Conservation (phyloP, 2,329 filamentous ascomycete species). For the Monosporascus ibericus region DNA sequence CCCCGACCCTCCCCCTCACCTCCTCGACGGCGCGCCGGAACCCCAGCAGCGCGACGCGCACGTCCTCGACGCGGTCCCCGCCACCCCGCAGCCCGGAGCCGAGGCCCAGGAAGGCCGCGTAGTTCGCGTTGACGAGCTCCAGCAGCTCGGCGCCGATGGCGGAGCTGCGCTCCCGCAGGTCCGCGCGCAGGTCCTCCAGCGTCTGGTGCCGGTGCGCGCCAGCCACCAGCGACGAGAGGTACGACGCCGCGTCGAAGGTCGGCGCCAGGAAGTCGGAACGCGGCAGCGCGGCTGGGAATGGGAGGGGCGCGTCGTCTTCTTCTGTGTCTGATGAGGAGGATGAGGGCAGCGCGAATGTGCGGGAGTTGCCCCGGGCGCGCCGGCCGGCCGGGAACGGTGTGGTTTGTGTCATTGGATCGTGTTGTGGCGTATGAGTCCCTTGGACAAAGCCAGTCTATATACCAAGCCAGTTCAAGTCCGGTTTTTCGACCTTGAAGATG, state of each 20-base stretch:
- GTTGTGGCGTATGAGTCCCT: background rate
- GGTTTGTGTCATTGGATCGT: conserved; percentile 15
- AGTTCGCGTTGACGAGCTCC: conserved; percentile 92
- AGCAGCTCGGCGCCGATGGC: conserved; percentile 80
- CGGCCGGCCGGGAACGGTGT: conserved; percentile 23
- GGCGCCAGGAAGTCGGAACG: conserved; percentile 74
- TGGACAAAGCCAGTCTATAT: no score
- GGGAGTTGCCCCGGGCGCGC: conserved; percentile 21
- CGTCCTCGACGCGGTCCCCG: conserved; percentile 85
- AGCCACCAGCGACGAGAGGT: conserved; percentile 62
- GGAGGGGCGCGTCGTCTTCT: conserved; percentile 63
- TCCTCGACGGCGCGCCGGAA: conserved; percentile 78
- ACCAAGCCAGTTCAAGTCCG: no score
- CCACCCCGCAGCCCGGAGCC: conserved; percentile 79
- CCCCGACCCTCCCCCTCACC: conserved; percentile 59
- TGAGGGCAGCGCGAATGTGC: conserved; percentile 36
- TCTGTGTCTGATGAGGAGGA: conserved; percentile 29
- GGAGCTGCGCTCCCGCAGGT: conserved; percentile 74
- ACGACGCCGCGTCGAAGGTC: conserved; percentile 72
- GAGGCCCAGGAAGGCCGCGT: conserved; percentile 81
- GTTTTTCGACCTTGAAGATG: no score
- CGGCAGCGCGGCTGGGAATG: conserved; percentile 80
- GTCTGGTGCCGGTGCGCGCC: conserved; percentile 81
- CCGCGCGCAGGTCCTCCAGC: conserved; percentile 83
- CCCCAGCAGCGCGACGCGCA: conserved; percentile 78